Conservation (phyloP, 1,284 basidiomycete species). For the Ustilago curta region DNA sequence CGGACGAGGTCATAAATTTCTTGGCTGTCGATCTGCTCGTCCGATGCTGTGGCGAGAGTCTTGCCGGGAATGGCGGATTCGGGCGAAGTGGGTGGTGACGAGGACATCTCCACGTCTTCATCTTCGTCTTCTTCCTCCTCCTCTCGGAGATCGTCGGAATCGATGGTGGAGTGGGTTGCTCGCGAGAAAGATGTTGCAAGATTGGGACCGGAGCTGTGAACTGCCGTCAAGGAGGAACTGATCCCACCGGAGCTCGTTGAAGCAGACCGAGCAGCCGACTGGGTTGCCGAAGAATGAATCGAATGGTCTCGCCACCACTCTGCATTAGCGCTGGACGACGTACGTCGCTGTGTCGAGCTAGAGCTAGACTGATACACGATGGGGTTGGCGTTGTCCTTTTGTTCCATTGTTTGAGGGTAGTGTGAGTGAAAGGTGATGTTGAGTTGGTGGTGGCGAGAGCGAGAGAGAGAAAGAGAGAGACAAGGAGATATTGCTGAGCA, state of each 20-base stretch:
- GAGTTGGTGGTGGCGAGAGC: not conserved
- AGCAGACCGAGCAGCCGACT: slow-evolving; percentile 9
- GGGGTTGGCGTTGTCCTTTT: slow-evolving; percentile 70
- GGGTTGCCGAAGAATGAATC: slow-evolving; percentile 36
- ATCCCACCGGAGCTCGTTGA: slow-evolving; percentile 2
- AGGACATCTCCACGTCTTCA: slow-evolving; percentile 21
- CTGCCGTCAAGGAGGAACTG: not conserved
- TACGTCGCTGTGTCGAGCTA: slow-evolving; percentile 61
- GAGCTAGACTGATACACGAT: slow-evolving; percentile 65
- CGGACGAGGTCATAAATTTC: slow-evolving; percentile 79
- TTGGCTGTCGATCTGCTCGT: slow-evolving; percentile 58
- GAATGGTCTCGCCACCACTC: slow-evolving; percentile 66
- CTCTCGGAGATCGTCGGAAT: slow-evolving; percentile 27
- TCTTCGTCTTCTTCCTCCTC: slow-evolving; percentile 68
- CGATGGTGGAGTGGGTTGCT: slow-evolving; percentile 33
- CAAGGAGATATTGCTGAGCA: not conserved
- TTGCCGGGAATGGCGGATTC: not conserved
- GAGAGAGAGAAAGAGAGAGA: not conserved
- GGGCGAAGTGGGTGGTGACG: slow-evolving; percentile 14
- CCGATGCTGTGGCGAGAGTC: slow-evolving; percentile 3
- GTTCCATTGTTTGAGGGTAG: slow-evolving; percentile 23
- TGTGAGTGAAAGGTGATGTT: not conserved
- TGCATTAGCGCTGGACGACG: slow-evolving; percentile 36
- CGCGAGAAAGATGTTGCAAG: slow-evolving; percentile 73
- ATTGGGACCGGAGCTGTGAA: slow-evolving; percentile 12